Evolutionary conservation across 768 basidiomycete genomes (phyloP).

Genomic region (Serendipita sp.): DNA sequence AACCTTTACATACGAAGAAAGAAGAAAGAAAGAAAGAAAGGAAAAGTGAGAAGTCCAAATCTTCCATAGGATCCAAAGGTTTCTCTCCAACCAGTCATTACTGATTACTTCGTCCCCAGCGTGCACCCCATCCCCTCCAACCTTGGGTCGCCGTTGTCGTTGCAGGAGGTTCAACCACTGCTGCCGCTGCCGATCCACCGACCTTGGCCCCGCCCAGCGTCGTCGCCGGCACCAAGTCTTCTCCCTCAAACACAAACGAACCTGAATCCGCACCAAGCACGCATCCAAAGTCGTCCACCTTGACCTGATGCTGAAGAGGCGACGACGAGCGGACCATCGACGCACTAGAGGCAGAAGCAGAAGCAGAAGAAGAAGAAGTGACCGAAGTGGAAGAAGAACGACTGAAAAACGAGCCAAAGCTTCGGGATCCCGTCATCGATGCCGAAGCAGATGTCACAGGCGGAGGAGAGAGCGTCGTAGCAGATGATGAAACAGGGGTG

Average conservation of each 20-base stretch:
- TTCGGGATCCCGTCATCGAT: not conserved
- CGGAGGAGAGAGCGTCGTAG: not conserved
- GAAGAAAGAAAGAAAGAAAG: too few relatives aligned
- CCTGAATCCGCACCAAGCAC: not conserved
- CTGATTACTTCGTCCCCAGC: not conserved
- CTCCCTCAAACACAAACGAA: not conserved
- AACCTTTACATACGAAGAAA: too few relatives aligned
- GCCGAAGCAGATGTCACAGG: not conserved
- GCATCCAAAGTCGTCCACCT: not conserved
- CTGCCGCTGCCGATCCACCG: too few relatives aligned
- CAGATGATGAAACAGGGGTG: not conserved
- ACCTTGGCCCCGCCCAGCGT: not conserved
- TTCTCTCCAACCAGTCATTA: too few relatives aligned
- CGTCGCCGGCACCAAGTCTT: not conserved
- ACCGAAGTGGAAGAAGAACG: not conserved
- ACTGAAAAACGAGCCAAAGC: not conserved
- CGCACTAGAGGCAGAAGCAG: not conserved
- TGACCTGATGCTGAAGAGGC: too few relatives aligned
- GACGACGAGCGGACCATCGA: not conserved
- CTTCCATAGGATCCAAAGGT: too few relatives aligned
- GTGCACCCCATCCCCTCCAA: not conserved
- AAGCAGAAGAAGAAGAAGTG: not conserved
- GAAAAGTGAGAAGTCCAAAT: too few relatives aligned
- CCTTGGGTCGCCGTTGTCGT: not conserved
- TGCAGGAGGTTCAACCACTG: not conserved